Evolutionary conservation across 352 stramenopile genomes (phyloP).

Genomic region (Globisporangium irregulare): DNA sequence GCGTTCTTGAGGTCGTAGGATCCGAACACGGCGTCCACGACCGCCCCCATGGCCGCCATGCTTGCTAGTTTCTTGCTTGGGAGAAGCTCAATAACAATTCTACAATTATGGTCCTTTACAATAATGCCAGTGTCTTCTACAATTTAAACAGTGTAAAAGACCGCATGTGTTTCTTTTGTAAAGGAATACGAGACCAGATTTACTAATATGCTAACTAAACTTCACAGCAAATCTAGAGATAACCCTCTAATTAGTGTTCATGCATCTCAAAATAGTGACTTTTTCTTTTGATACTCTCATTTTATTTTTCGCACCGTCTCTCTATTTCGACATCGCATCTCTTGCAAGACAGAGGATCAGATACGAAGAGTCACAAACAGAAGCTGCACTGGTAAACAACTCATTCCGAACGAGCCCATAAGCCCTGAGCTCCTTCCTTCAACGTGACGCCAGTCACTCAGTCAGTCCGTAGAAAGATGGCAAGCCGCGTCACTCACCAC

Average conservation of each 20-base stretch:
- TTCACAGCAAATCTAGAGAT: background rate
- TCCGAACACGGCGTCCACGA: constrained; percentile 76
- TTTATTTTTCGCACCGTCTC: background rate
- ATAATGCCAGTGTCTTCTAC: too few relatives aligned
- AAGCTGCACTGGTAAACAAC: background rate
- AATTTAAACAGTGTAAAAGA: too few relatives aligned
- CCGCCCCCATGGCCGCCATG: constrained; percentile 55
- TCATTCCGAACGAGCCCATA: background rate
- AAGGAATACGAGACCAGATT: too few relatives aligned
- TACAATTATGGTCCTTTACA: too few relatives aligned
- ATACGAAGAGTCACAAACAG: background rate
- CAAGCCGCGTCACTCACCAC: background rate
- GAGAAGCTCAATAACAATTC: background rate
- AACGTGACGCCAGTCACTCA: background rate
- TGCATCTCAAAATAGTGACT: background rate
- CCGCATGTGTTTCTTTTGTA: too few relatives aligned
- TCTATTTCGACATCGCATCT: background rate
- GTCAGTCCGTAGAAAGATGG: background rate
- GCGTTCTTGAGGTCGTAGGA: constrained; percentile 85
- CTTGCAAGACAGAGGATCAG: background rate
- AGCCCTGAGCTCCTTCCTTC: background rate
- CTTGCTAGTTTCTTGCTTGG: background rate
- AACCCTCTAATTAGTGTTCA: background rate
- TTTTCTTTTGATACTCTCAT: background rate
- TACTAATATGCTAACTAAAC: too few relatives aligned